Base-by-base conservation (phyloP, 1,284 basidiomycete genomes). In the Wolfiporia cocos region DNA sequence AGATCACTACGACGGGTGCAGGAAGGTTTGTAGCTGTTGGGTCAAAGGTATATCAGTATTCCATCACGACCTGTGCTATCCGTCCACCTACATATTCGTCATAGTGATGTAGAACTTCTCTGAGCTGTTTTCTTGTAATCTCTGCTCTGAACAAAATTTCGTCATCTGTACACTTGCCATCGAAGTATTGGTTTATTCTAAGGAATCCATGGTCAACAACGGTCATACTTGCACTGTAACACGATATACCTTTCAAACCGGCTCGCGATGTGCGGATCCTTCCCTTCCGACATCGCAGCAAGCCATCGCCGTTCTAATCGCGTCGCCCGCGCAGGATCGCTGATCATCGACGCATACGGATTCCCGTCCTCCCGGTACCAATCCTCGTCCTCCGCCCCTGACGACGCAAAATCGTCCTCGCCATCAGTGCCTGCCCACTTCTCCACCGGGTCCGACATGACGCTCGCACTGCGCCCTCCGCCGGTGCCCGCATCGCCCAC, bases 111-210 rank as follows among this genome's bases (percentile, higher is more conserved):
- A 90, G 57, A 9, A 90, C 80, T 52, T 88, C 86, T 23, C 86
- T 71, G 43, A 90, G 66, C 52, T 89, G 81, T 52, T 77, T 83
- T 51, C 85, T 73, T 24, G 80, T 74, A 42, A 90, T 86, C 41
- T 86, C 83, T 1, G 86, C 86, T 20, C 76, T 69, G 56, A 78
- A 84, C 20, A 90, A 64, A 41, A 90, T 88, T 56, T 90, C 87
- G 50, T 88, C 85, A 45, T 86, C 85, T 1, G 84, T 84, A 44
- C 69, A 78, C 60, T 83, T 88, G 11, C 86, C 86, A 52, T 90
- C 86, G 53, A 90, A 90, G 52, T 86, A 89, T 54, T 86, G 83
- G 50, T 84, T 84, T 39, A 88, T 85, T 43, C 85, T 89, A 49
- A 5, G 3, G 14, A 12, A 5, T 10, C 12, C 18, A 5, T n/a